Base-by-base conservation (phyloP, 179 eudicot genomes). In the Beta lomatogona region DNA sequence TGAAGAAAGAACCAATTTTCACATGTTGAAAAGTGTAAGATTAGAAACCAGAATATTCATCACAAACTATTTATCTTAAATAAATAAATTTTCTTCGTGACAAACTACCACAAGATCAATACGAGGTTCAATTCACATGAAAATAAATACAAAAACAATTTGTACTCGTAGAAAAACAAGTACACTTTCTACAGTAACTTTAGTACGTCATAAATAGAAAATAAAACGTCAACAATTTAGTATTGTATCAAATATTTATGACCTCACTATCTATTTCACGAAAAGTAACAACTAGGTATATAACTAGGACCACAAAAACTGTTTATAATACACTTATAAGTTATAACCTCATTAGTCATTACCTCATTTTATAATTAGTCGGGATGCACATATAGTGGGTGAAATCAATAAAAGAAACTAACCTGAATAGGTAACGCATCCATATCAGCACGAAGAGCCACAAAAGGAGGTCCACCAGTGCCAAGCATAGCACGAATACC, bases 341-440 rank as follows among this genome's bases (percentile, higher is more conserved):
- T 36, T 72, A 11, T 8, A 9, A 2, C 18, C 22, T n/a, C 11
- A 72, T 22, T 36, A 68, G 4, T 36, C 0, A 44, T 4, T 4
- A 14, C 31, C 7, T 14, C 7, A 15, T 9, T 15, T 54, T 50
- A 54, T 73, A 14, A 73, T 73, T 73, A 46, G 77, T 73, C 77
- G 9, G 12, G 46, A 28, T 53, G 57, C 36, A 7, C 6, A 41
- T 18, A 58, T 12, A 50, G 5, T 3, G 73, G 52, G 13, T 44
- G 6, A 66, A 52, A 53, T 10, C 16, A 36, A 36, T 58, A 46
- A 57, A 21, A 11, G 2, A 68, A n/a, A 19, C 36, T 4, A 66
- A 93, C 97, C 94, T 93, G 95, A 45, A 93, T 90, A 14, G 97
- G 95, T 71, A 93, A 82, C 54, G 97, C 97, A 82, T 93, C 96